Base-by-base conservation (phyloP, 2,329 filamentous ascomycete species). In the Pseudogymnoascus sp. region DNA sequence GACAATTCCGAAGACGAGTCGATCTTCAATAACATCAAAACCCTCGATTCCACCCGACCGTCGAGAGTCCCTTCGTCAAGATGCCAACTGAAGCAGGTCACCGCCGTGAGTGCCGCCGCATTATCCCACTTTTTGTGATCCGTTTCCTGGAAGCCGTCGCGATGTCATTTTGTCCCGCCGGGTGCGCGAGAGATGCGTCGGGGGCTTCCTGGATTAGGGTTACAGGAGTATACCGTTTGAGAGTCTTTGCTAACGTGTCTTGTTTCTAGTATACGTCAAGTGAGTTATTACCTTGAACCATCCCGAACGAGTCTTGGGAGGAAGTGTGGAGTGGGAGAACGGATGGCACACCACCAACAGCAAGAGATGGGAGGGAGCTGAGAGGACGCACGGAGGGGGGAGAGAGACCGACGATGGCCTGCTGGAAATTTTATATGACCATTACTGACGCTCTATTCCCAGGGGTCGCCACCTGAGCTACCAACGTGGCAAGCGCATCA, bases 381-480 rank as follows among this genome's bases (percentile, higher is more conserved):
- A 15, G 38, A 56, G 15, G 29, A 35, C 33, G 21, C 21, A 29
- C 13, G 44, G 44, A 50, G 21, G 23, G 23, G n/a, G n/a, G 17
- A 21, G 50, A 65, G 23, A 74, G 67, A 73, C 46, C 38, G 26
- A 53, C 35, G 13, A 26, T 50, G 44, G 21, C 13, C 26, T 50
- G 21, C 23, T 7, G 19, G 13, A 17, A 38, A 23, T 11, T 4
- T 21, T 59, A 31, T 23, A 19, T 35, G 53, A 35, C 21, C 31
- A 3, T 29, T 59, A 59, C 53, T 59, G 53, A 59, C 53, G 33
- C 29, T 38, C 29, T 64, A 62, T 33, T 66, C 69, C 68, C 77
- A 96, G 91, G 91, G 93, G 92, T 85, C 93, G 92, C 82, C 93
- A 97, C 88, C 84, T 97, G 83, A 93, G 89, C 83, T 97, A 96